Base-by-base conservation (phyloP, 345 rosid genomes). In the sweet orange (Citrus sinensis) region DNA sequence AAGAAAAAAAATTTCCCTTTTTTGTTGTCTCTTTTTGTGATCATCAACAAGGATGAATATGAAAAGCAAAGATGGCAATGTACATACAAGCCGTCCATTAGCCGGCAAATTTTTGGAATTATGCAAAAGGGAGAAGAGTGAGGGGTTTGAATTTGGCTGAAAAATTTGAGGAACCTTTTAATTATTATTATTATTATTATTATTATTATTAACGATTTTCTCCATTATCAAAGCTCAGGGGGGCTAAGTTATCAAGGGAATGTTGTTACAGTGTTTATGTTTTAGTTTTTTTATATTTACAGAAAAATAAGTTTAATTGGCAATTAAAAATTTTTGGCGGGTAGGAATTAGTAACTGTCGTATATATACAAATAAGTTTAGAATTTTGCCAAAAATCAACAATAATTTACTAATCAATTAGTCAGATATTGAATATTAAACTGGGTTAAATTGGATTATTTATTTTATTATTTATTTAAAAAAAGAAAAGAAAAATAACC, bases 21-120 rank as follows among this genome's bases (percentile, higher is more conserved):
- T 58, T n/a, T 32, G 5, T 9, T 46, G 2, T 25, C 13, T 20
- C 51, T 3, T 9, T 62, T 73, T 51, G 49, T 49, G 71, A 64
- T 9, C 64, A 56, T 51, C 40, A 70, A 70, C 70, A 74, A 73
- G 66, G 61, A 67, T 70, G 67, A 77, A 66, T 54, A 35, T n/a
- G 75, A 60, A 73, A 37, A 13, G 66, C 14, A 49, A 9, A 34
- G 55, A 16, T 54, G 58, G 58, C 1, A 54, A 4, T 39, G 17
- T 59, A 61, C 67, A 22, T 32, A 46, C 9, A 80, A 59, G 62
- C 62, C 82, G 78, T 39, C 74, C 67, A 78, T 79, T 68, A 46
- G 86, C 79, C 87, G 74, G 85, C 88, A 76, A 73, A 10, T 30
- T 19, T 69, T 85, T 84, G 92, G 86, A 81, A 46, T 71, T 82